These are phyloP conservation scores for Picea sitchensis DNA, from an alignment of 75 land plant species.

Conservation along the genomic window DNA sequence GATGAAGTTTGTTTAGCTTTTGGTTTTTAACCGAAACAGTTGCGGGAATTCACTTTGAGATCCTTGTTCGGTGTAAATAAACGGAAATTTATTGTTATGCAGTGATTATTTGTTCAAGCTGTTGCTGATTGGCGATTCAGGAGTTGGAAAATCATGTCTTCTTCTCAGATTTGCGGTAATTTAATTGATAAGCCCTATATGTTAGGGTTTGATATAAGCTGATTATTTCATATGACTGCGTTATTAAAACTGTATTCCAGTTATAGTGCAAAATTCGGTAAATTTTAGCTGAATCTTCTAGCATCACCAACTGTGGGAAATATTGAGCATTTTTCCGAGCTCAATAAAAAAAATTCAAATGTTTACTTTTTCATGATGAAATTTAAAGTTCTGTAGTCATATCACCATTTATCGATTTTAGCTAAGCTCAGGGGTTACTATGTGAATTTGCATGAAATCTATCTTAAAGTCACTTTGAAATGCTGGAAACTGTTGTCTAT, in stretches of 20 bases:
- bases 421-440: neutral
- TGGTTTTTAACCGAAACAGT: no score
- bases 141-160: conserved; percentile 74
- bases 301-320: neutral
- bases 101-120: conserved; percentile 77
- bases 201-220: neutral
- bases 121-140: conserved; percentile 71
- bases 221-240: neutral
- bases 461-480: neutral
- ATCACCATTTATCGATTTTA: neutral
- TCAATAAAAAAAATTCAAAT: no score
- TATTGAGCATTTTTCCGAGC: neutral
- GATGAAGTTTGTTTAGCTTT: no score
- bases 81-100: conserved; percentile 12
- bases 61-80: neutral
- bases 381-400: neutral
- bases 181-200: neutral
- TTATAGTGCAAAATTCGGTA: neutral
- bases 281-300: neutral
- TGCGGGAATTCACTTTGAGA: neutral
- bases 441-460: neutral
- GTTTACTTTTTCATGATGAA: neutral
- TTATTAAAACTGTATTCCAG: neutral
- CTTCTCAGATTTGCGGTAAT: conserved; percentile 69
- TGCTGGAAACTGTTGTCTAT: neutral